These are phyloP conservation scores for Bruguiera parviflora DNA, from an alignment of 345 rosid genomes.

Conservation along the genomic window DNA sequence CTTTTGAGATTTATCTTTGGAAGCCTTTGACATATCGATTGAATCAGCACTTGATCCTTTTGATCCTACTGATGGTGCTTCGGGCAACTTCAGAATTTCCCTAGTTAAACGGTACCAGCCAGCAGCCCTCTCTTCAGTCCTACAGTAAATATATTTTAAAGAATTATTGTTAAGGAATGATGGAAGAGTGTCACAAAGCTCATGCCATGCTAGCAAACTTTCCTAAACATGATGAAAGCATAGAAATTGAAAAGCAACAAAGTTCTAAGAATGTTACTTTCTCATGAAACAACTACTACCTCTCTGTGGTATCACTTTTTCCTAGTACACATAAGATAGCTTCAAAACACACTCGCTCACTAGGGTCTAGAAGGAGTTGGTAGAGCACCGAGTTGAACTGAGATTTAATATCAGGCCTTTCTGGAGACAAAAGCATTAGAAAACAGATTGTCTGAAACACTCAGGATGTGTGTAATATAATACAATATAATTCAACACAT, in stretches of 20 bases:
- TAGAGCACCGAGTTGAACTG: slow-evolving; percentile 91
- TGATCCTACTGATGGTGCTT: slow-evolving; percentile 70
- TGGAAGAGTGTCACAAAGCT: neutral
- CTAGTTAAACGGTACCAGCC: slow-evolving; percentile 99
- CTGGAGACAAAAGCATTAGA: slow-evolving; percentile 40
- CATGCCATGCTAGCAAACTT: slow-evolving; percentile 2
- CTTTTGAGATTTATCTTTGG: slow-evolving; percentile 81
- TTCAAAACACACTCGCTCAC: slow-evolving; percentile 99
- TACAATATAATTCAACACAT: neutral
- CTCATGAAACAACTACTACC: slow-evolving; percentile 37
- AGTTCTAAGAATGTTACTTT: neutral
- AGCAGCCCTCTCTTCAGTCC: slow-evolving; percentile 93
- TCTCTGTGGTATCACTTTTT: slow-evolving; percentile 69
- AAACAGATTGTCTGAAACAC: slow-evolving; percentile 21
- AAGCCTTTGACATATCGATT: slow-evolving; percentile 42
- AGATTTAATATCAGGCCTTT: slow-evolving; percentile 90
- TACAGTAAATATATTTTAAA: slow-evolving; percentile 24
- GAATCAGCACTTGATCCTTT: slow-evolving; percentile 44
- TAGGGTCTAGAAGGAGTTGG: slow-evolving; percentile 95
- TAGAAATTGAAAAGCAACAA: neutral
- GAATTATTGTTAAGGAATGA: neutral
- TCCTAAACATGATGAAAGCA: neutral
- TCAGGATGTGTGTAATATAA: slow-evolving; percentile 3
- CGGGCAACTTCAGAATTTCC: slow-evolving; percentile 94
- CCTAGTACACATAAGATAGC: slow-evolving; percentile 91